Base-by-base conservation (phyloP, 441 rosid species). In the Gossypium davidsonii region DNA sequence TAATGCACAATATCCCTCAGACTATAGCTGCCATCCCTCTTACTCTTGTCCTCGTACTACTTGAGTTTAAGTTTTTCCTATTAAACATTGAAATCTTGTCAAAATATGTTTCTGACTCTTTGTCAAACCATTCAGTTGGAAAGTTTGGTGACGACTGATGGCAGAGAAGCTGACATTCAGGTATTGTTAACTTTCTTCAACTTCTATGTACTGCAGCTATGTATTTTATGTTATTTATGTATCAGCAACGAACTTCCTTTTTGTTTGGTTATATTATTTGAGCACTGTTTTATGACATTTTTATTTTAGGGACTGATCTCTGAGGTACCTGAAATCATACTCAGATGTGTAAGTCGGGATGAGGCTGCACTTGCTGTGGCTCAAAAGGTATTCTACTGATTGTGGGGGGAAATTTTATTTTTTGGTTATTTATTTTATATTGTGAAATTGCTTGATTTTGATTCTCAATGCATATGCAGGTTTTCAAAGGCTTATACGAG, bases 281-380 rank as follows among this genome's bases (percentile, higher is more conserved):
- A 46, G 48, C 37, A 11, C 28, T 28, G 53, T 3, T 48, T 62
- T 52, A 44, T 61, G 67, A 15, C 31, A 8, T 61, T 61, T 56
- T 48, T 44, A 68, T 80, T 63, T 37, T 85, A 96, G 98, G 94
- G 88, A 46, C 78, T 91, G 63, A 81, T 93, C 79, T 77, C 94
- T 58, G 98, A 91, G 83, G 96, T 96, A 83, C 97, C 97, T 81
- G 98, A 96, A 73, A 93, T 96, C 77, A 89, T 96, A 80, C 93
- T 91, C 23, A 84, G 98, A 81, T 96, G 99, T 82, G 81, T 90
- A 34, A 91, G 97, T 77, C 89, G 96, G 79, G 99, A 96, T 78
- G 98, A 93, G 83, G 99, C 98, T 73, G 98, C 99, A 56, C 78
- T 88, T 75, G 97, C 99, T 77, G 94, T 96, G 31, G 97, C 99